phyloP scores from a whole-genome alignment of 352 stramenopile genomes.

The Globisporangium emineosum region DNA sequence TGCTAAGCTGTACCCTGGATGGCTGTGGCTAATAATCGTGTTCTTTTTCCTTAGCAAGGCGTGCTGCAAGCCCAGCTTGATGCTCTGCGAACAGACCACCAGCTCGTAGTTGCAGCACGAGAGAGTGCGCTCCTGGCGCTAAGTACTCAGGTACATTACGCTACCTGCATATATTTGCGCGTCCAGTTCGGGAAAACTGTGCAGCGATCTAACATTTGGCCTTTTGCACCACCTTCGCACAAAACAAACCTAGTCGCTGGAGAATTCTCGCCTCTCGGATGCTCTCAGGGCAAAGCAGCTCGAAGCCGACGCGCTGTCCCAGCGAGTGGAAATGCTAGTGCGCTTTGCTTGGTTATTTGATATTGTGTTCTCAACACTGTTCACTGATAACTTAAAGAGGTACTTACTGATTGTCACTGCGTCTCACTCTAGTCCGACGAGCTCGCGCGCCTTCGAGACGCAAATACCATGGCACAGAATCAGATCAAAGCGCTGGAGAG shows the following conservation, averaged over 20 bases:
- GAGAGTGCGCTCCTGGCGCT: constrained; percentile 16
- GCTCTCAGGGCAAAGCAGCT: constrained; percentile 25
- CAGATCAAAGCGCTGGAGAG: constrained; percentile 21
- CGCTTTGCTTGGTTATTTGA: neutral
- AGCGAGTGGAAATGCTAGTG: constrained; percentile 26
- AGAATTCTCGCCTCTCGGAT: constrained; percentile 20
- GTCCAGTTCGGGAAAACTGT: no score
- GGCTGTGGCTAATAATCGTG: no score
- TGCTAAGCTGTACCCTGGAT: neutral
- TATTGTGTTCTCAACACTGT: neutral
- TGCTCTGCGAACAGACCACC: constrained; percentile 18
- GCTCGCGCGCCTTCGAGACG: constrained; percentile 16
- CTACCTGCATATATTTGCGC: neutral
- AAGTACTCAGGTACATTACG: constrained; percentile 22
- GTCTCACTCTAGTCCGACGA: constrained; percentile 25
- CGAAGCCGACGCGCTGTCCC: constrained; percentile 21
- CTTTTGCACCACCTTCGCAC: neutral
- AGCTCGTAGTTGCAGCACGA: constrained; percentile 16
- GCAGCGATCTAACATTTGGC: no score
- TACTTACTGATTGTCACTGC: neutral
- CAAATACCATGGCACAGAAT: constrained; percentile 1
- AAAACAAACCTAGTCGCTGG: constrained; percentile 16
- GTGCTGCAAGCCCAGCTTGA: constrained; percentile 19
- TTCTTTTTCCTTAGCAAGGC: no score
- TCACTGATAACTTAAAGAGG: neutral